Evolutionary conservation across 805 yeast genomes (phyloP).

Genomic region (Candida verbasci): DNA sequence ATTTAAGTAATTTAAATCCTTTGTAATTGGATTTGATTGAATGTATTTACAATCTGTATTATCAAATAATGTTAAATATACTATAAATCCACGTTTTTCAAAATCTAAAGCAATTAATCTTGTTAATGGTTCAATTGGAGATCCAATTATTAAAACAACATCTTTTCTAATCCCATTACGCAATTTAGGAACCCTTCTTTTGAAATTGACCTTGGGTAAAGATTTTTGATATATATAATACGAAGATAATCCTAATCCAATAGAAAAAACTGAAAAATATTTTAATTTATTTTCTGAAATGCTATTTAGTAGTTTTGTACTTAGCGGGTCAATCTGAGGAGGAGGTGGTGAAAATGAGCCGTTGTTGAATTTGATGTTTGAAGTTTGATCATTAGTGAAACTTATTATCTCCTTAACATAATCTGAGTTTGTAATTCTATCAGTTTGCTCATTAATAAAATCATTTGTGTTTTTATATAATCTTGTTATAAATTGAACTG

Average conservation of each 20-base stretch:
- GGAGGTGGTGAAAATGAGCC: constrained; percentile 2
- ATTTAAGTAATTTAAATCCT: constrained; percentile 65
- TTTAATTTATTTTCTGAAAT: neutral
- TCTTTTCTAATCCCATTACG: constrained; percentile 71
- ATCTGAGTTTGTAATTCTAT: constrained; percentile 17
- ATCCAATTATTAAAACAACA: constrained; percentile 70
- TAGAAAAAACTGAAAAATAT: constrained; percentile 14
- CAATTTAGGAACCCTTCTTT: constrained; percentile 57
- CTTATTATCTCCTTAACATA: constrained; percentile 10
- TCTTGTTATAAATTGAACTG: constrained; percentile 23
- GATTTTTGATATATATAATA: neutral
- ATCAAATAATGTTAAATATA: constrained; percentile 67
- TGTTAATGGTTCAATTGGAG: constrained; percentile 71
- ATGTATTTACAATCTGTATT: constrained; percentile 53
- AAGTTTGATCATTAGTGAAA: constrained; percentile 6
- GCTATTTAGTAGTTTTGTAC: neutral
- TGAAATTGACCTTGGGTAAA: neutral
- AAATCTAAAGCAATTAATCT: constrained; percentile 68
- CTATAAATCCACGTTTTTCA: constrained; percentile 76
- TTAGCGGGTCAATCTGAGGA: neutral
- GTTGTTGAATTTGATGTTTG: constrained; percentile 2
- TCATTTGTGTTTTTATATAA: constrained; percentile 18
- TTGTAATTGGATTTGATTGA: constrained; percentile 53
- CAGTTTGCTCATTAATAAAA: constrained; percentile 20
- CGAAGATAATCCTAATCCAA: constrained; percentile 21